phyloP scores from a whole-genome alignment of 148 eudicot genomes.

The Bassia scoparia region DNA sequence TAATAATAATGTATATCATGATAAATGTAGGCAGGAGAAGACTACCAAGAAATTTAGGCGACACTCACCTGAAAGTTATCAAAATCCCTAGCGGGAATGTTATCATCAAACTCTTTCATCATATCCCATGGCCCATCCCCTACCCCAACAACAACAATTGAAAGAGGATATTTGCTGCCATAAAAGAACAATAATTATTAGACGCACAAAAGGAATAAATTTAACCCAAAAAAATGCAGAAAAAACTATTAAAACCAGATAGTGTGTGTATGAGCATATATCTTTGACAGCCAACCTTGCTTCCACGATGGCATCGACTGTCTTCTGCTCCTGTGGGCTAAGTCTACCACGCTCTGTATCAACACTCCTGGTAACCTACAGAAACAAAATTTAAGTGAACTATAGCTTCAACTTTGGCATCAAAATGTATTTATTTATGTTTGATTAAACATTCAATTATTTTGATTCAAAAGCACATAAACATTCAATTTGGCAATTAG shows the following conservation, averaged over 20 bases:
- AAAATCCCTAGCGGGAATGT: slow-evolving; percentile 85
- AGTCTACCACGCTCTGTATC: slow-evolving; percentile 71
- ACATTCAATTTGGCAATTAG: too few relatives aligned
- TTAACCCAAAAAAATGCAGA: too few relatives aligned
- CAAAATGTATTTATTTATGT: not conserved
- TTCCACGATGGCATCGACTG: slow-evolving; percentile 80
- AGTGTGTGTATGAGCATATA: too few relatives aligned
- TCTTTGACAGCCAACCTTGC: slow-evolving; percentile 53
- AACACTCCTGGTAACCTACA: slow-evolving; percentile 93
- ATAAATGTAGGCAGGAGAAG: not conserved
- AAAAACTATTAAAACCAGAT: not conserved
- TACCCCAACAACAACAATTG: slow-evolving; percentile 92
- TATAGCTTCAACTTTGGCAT: not conserved
- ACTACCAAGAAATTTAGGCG: not conserved
- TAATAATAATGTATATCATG: too few relatives aligned
- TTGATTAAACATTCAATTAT: not conserved
- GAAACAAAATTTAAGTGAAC: not conserved
- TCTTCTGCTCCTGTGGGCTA: slow-evolving; percentile 84
- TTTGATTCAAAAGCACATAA: not conserved
- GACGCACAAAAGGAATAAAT: too few relatives aligned
- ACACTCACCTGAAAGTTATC: slow-evolving; percentile 90
- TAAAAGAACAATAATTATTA: slow-evolving; percentile 22
- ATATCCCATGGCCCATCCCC: slow-evolving; percentile 99
- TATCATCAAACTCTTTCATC: slow-evolving; percentile 97
- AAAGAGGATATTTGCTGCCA: slow-evolving; percentile 81